Base-by-base conservation (phyloP, 1,284 basidiomycete species). In the Porodaedalea pini region DNA sequence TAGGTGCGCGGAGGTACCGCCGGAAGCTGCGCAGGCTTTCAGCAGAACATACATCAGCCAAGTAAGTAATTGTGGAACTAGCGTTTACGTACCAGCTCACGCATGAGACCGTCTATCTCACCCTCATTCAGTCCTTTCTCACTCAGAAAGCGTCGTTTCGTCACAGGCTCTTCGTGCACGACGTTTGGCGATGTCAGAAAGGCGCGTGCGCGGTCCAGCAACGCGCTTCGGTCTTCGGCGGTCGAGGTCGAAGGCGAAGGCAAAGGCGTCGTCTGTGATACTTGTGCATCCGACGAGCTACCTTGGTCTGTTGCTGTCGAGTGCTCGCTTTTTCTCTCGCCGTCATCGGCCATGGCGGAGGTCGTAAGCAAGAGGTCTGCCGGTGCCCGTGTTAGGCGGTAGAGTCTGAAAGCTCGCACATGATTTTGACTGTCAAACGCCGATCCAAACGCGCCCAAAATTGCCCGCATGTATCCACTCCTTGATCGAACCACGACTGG, bases 141-240 rank as follows among this genome's bases (percentile, higher is more conserved):
- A 0, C 65, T 64, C 13, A 94, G 77, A 58, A 94, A 90, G 51
- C 71, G 69, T 5, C 81, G 78, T 65, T 89, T 89, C 4, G 79
- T 75, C 1, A 67, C 58, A 0, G 68, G 53, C 64, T 87, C 82
- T 63, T 88, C 84, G 53, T 79, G 69, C 13, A 76, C 73, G 37
- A 88, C 76, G 65, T 86, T 82, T 3, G 86, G 82, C 2, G 88
- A 86, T 10, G 69, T 68, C 8, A 90, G 73, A 68, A 90, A 90
- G 5, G 75, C 63, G 41, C 83, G 78, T 4, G 88, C 88, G 54
- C 76, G 79, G 25, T 77, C 65, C 27, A 90, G 62, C 5, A 90
- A 74, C 45, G 82, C 78, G 55, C 67, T 27, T 39, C 75, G 71
- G 54, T 69, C 59, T 19, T 54, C 43, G 4, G 29, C 19, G 25